Percentiles rank a stretch among this genome's conserved stretches.
Evolutionary conservation across 208 protist species (phyloP).

Genomic region (Trypanosoma boissoni): DNA sequence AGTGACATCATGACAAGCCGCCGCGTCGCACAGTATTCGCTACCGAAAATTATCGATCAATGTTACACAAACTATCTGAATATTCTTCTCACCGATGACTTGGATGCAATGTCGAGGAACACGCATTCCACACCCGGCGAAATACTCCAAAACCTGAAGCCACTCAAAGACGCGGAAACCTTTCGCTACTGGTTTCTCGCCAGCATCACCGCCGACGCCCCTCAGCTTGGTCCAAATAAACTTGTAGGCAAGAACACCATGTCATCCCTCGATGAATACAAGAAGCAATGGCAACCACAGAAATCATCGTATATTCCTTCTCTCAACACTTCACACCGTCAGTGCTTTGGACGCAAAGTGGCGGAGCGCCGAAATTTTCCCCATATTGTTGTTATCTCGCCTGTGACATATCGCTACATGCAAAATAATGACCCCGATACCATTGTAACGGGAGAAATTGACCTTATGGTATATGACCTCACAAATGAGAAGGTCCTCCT

Average conservation of each 20-base stretch:
- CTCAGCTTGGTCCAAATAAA: constrained; percentile 83
- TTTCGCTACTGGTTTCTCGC: constrained; percentile 87
- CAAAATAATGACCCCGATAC: constrained; percentile 82
- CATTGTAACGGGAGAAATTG: constrained; percentile 56
- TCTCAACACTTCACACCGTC: constrained; percentile 56
- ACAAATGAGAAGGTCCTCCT: constrained; percentile 87
- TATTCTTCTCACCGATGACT: constrained; percentile 56
- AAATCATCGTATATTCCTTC: constrained; percentile 75
- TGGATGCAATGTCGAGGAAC: constrained; percentile 55
- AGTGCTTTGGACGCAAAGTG: constrained; percentile 54
- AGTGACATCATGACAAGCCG: constrained; percentile 54
- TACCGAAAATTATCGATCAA: constrained; percentile 77
- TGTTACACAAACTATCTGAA: constrained; percentile 75
- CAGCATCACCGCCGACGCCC: constrained; percentile 73
- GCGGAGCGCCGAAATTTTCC: constrained; percentile 57
- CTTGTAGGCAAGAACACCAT: constrained; percentile 64
- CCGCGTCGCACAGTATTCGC: constrained; percentile 74
- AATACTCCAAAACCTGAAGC: constrained; percentile 45
- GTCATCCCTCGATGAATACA: constrained; percentile 69
- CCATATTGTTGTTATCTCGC: constrained; percentile 67
- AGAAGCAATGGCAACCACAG: constrained; percentile 69
- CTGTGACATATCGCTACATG: constrained; percentile 74
- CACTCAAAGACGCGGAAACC: constrained; percentile 65
- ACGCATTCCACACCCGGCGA: constrained; percentile 32
- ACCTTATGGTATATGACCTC: constrained; percentile 80